A percentile compares a stretch with the other conserved stretches of the same genome.
Conservation (phyloP, 148 eudicot genomes). For the Cornus florida region DNA sequence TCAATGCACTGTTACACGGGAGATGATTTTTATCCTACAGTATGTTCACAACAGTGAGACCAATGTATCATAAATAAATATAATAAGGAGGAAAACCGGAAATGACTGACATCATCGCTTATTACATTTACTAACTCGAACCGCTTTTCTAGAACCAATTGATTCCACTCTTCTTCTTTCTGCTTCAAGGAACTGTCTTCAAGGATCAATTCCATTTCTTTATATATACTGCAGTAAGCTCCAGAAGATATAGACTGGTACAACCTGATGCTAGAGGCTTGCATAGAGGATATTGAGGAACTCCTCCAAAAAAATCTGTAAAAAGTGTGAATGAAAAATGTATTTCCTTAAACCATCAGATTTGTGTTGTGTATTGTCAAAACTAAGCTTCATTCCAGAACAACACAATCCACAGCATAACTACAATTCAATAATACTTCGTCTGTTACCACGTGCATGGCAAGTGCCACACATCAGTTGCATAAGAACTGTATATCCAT, state of each 20-base stretch:
- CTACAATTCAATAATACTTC: no score
- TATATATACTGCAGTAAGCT: slow-evolving; percentile 27
- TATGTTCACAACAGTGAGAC: no score
- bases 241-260: slow-evolving; percentile 46
- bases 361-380: background rate
- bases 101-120: background rate
- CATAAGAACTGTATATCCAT: no score
- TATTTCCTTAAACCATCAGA: background rate
- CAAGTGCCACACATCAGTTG: no score
- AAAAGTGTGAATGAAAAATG: background rate
- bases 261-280: slow-evolving; percentile 55
- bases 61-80: no score
- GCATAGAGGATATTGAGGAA: slow-evolving; percentile 74
- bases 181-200: slow-evolving; percentile 37
- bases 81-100: background rate
- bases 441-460: no score
- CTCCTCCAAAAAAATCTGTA: slow-evolving; percentile 44
- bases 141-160: slow-evolving; percentile 52
- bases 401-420: no score
- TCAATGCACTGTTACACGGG: no score
- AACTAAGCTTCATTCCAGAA: background rate
- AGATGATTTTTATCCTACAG: no score
- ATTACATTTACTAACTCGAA: slow-evolving; percentile 52
- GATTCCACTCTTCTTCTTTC: slow-evolving; percentile 50
- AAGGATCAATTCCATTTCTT: slow-evolving; percentile 21